A percentile compares a stretch with the other conserved stretches of the same genome.
Evolutionary conservation across 2,329 filamentous ascomycete species (phyloP).

Genomic region (Sporothrix pallida): DNA sequence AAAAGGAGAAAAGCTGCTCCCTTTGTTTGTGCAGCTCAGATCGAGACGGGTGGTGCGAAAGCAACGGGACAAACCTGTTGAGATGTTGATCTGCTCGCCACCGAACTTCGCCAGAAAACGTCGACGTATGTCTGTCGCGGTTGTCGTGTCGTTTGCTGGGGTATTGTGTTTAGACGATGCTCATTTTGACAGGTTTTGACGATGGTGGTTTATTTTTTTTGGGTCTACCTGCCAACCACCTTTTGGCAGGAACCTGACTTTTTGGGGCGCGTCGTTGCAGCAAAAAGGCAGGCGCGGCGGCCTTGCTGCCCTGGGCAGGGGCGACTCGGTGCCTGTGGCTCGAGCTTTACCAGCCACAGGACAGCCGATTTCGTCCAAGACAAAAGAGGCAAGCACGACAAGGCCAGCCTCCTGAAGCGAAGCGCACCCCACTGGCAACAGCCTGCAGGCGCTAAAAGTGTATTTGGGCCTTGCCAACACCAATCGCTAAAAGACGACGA

Average conservation of each 20-base stretch:
- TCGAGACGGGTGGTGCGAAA: too few relatives aligned
- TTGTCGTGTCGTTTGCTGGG: conserved; percentile 6
- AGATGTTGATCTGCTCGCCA: not conserved
- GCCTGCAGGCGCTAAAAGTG: conserved; percentile 20
- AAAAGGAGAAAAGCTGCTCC: not conserved
- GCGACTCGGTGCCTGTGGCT: conserved; percentile 29
- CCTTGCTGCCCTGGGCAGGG: not conserved
- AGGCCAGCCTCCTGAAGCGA: not conserved
- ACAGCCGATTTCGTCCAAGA: not conserved
- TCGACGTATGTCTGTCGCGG: not conserved
- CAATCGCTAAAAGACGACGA: not conserved
- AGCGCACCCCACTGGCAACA: conserved; percentile 7
- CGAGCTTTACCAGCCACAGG: conserved; percentile 34
- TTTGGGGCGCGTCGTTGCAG: conserved; percentile 33
- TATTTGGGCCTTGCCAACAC: not conserved
- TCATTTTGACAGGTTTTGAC: not conserved
- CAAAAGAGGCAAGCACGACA: not conserved
- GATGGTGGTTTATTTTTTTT: conserved; percentile 23
- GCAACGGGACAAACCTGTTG: not conserved
- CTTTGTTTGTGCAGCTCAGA: not conserved
- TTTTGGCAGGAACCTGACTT: conserved; percentile 19
- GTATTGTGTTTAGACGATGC: conserved; percentile 18
- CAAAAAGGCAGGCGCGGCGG: conserved; percentile 19
- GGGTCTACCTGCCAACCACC: conserved; percentile 20
- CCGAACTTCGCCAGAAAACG: not conserved